Base-by-base conservation (phyloP, 129 eudicot species). In the Gnaphalium uliginosum region DNA sequence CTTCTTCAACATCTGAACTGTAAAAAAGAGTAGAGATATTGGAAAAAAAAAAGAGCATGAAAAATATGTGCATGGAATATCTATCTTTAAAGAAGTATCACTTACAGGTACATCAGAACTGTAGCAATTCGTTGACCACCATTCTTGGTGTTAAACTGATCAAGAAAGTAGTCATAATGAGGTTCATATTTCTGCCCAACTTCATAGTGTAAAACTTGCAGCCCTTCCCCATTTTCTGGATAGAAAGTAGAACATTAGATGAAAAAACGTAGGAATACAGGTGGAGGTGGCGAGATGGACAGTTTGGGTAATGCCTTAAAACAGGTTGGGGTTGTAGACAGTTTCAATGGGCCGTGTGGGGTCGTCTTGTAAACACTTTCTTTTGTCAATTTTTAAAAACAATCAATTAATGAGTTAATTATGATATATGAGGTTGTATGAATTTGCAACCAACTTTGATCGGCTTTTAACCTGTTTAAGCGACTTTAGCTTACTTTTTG, bases 1-100 rank as follows among this genome's bases (percentile, higher is more conserved):
- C 97, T 86, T 93, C 98, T 83, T 93, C 98, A 73, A 93, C 98
- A 81, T 93, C 96, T 46, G 96, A 86, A 61, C 96, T 88, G 88
- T 76, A 77, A 74, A 62, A 19, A 19, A 29, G 51, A 72, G 60
- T 46, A 33, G 8, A 54, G 19, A 60, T 10, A 68, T 25, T 6
- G 11, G 0, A 56, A n/a, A 26, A 14, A 46, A 4, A 32, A 1
- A 0, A 50, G 24, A 32, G 18, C 29, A 17, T 53, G 63, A 61
- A 8, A 43, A 43, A 71, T 22, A 18, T 18, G 3, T 8, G n/a
- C 6, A n/a, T 25, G 22, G 57, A 58, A 21, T 18, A 35, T 11
- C 14, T 1, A 5, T 48, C n/a, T 1, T 19, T 22, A 26, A 10
- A 46, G 18, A 66, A 71, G 27, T 22, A 37, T 23, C 15, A 85